These are phyloP conservation scores for Beauveria bassiana DNA, from an alignment of 2,329 filamentous ascomycete genomes.

Conservation along the genomic window DNA sequence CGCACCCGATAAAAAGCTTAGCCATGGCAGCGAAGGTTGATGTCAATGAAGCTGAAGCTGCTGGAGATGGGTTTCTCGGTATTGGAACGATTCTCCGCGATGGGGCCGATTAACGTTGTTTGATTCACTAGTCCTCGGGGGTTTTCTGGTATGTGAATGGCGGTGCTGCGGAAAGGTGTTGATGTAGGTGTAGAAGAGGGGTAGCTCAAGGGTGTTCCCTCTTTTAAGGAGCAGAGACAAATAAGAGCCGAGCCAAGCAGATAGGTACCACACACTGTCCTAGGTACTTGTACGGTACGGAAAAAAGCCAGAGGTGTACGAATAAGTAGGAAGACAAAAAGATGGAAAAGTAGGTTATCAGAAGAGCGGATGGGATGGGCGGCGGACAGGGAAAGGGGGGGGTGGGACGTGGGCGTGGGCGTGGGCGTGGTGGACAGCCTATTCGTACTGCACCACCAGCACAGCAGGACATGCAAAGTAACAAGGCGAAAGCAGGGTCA, in stretches of 20 bases:
- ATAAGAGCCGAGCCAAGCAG: background rate
- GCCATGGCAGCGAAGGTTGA: constrained; percentile 52
- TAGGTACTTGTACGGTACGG: constrained; percentile 1
- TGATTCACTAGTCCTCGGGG: background rate
- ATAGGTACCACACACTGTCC: background rate
- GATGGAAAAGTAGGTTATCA: constrained; percentile 5
- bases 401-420: no score
- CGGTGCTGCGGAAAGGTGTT: constrained; percentile 12
- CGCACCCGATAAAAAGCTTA: constrained; percentile 92
- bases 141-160: background rate
- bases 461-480: background rate
- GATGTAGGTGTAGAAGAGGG: constrained; percentile 12
- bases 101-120: background rate
- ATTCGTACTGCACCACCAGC: background rate
- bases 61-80: background rate
- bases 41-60: constrained; percentile 15
- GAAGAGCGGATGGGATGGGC: background rate
- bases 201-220: background rate
- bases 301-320: background rate
- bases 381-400: constrained; percentile 8
- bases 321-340: background rate
- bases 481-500: background rate
- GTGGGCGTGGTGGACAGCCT: background rate
- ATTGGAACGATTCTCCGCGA: background rate
- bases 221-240: background rate